phyloP scores from a whole-genome alignment of 179 eudicot species.

The Heliamphora ciliata region DNA sequence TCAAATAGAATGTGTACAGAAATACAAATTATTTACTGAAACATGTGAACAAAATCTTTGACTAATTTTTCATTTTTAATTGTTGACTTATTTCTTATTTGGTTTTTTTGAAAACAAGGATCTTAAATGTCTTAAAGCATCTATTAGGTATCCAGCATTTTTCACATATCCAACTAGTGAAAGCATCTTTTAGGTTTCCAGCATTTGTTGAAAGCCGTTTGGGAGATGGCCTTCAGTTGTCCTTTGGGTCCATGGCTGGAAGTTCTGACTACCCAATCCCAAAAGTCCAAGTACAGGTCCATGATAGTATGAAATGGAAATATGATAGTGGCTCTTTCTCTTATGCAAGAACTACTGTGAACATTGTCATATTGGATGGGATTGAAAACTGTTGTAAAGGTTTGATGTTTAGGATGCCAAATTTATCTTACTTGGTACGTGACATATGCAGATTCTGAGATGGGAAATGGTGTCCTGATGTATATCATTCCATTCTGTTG shows the following conservation, averaged over 20 bases:
- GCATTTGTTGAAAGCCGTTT: constrained; percentile 88
- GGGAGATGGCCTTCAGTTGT: constrained; percentile 95
- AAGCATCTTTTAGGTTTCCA: constrained; percentile 62
- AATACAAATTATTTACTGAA: background rate
- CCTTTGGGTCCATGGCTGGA: constrained; percentile 61
- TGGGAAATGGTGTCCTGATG: no score
- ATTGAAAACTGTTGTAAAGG: no score
- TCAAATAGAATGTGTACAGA: background rate
- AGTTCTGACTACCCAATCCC: constrained; percentile 30
- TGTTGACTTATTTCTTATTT: background rate
- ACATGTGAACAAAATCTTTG: background rate
- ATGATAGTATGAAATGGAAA: constrained; percentile 49
- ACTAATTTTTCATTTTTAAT: background rate
- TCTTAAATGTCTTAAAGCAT: background rate
- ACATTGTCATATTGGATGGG: no score
- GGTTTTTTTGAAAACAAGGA: background rate
- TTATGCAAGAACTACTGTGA: constrained; percentile 66
- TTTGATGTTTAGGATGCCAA: no score
- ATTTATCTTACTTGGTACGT: no score
- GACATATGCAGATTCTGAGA: no score
- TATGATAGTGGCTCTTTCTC: constrained; percentile 48
- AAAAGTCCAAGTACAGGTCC: constrained; percentile 35
- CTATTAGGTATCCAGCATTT: background rate
- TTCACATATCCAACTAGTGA: constrained; percentile 18
- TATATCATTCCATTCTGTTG: no score